These are phyloP conservation scores for Neonectria magnoliae DNA, from an alignment of 2,329 filamentous ascomycete species.

Conservation along the genomic window DNA sequence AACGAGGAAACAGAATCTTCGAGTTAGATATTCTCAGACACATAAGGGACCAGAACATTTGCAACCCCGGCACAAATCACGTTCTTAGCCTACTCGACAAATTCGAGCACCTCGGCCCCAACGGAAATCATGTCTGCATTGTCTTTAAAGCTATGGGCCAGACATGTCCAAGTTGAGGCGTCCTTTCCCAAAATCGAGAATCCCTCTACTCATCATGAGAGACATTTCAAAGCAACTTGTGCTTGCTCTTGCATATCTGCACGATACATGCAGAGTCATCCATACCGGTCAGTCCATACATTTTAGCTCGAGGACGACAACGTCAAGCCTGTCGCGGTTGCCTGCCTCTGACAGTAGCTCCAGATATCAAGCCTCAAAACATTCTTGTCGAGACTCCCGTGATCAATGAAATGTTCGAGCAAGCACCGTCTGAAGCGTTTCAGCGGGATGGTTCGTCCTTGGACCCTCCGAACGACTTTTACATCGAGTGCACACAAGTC, in stretches of 20 bases:
- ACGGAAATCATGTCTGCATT: conserved; percentile 45
- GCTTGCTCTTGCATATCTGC: conserved; percentile 31
- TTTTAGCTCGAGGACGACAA: not conserved
- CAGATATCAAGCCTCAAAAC: conserved; percentile 42
- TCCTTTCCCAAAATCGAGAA: conserved; percentile 23
- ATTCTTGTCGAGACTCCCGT: conserved; percentile 35
- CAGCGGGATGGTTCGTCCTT: not conserved
- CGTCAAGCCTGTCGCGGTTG: not conserved
- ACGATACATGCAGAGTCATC: conserved; percentile 35
- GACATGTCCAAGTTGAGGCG: conserved; percentile 32
- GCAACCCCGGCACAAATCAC: not conserved
- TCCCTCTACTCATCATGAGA: conserved; percentile 29
- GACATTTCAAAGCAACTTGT: conserved; percentile 32
- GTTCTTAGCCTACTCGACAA: conserved; percentile 36
- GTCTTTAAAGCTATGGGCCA: conserved; percentile 46
- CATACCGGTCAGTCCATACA: conserved; percentile 30
- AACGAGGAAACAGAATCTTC: conserved; percentile 19
- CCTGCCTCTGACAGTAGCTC: not conserved
- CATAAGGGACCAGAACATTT: conserved; percentile 16
- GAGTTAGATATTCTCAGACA: conserved; percentile 34
- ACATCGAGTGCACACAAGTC: conserved; percentile 27
- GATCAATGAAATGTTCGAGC: conserved; percentile 34
- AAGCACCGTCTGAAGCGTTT: conserved; percentile 32
- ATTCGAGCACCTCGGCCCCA: conserved; percentile 43
- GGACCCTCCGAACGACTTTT: conserved; percentile 22